phyloP scores from a whole-genome alignment of 108 stramenopile genomes.

The Discostella pseudostelligera region DNA sequence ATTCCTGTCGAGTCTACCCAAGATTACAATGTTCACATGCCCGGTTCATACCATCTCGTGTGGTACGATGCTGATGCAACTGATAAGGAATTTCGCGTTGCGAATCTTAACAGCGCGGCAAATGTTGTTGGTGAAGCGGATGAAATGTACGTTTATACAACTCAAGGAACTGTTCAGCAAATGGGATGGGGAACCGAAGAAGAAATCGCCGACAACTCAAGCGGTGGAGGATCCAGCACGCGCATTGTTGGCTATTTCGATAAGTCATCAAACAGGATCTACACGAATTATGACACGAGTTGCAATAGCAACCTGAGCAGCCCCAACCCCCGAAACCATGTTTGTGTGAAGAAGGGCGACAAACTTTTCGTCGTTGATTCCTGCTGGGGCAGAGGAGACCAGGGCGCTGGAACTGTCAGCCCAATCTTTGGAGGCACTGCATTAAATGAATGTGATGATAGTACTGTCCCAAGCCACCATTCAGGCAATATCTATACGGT shows the following conservation, averaged over 20 bases:
- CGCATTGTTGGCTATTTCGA: slow-evolving; percentile 58
- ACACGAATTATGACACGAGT: slow-evolving; percentile 62
- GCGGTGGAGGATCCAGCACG: slow-evolving; percentile 26
- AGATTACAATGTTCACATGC: slow-evolving; percentile 43
- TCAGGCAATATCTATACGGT: slow-evolving; percentile 63
- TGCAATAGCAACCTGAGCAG: slow-evolving; percentile 48
- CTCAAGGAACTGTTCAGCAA: slow-evolving; percentile 55
- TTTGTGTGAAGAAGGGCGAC: slow-evolving; percentile 69
- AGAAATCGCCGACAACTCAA: slow-evolving; percentile 33
- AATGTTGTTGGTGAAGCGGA: slow-evolving; percentile 24
- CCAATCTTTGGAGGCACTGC: slow-evolving; percentile 53
- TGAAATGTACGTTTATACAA: slow-evolving; percentile 56
- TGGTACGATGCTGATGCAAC: slow-evolving; percentile 45
- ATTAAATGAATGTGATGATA: slow-evolving; percentile 37
- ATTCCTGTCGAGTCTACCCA: slow-evolving; percentile 38
- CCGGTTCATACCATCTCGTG: slow-evolving; percentile 58
- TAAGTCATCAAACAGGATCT: slow-evolving; percentile 48
- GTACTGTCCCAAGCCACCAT: slow-evolving; percentile 30
- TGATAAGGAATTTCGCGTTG: slow-evolving; percentile 46
- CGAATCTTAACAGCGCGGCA: slow-evolving; percentile 40
- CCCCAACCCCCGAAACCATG: slow-evolving; percentile 37
- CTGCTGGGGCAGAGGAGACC: slow-evolving; percentile 47
- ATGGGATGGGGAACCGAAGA: slow-evolving; percentile 41
- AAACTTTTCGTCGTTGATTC: slow-evolving; percentile 57
- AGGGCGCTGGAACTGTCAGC: slow-evolving; percentile 37